A percentile compares a stretch with the other conserved stretches of the same genome.
Evolutionary conservation across 2,329 filamentous ascomycete species (phyloP).

Genomic region (Dryadomyces sulphureus): DNA sequence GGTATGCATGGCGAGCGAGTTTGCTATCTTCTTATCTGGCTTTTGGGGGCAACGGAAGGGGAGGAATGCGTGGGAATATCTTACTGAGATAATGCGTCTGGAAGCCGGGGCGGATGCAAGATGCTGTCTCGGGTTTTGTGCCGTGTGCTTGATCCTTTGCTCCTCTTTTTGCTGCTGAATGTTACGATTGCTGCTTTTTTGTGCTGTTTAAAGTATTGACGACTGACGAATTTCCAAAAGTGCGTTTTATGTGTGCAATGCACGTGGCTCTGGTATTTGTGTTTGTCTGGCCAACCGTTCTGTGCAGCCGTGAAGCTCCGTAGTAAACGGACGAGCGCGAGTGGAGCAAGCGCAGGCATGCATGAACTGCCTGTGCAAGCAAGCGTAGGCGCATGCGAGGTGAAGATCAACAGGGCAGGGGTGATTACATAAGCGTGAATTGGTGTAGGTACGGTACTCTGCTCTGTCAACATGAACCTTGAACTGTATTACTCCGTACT

Average conservation of each 20-base stretch:
- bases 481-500: too few species aligned
- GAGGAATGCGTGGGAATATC: neutral
- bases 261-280: too few species aligned
- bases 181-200: neutral
- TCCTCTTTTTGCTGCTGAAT: neutral
- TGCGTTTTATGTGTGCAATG: neutral
- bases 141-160: neutral
- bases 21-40: neutral
- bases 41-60: neutral
- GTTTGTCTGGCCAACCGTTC: too few species aligned
- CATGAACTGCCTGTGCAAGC: neutral
- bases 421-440: too few species aligned
- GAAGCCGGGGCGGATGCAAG: neutral
- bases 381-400: too few species aligned
- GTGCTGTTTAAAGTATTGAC: neutral
- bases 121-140: neutral
- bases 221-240: slow-evolving; percentile 2
- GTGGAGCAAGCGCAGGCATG: neutral
- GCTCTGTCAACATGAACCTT: too few species aligned
- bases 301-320: too few species aligned
- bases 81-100: neutral
- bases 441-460: too few species aligned
- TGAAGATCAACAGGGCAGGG: too few species aligned
- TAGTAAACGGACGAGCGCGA: neutral
- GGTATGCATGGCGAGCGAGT: neutral